Conservation (phyloP, 768 basidiomycete genomes). For the Suillus lakei region DNA sequence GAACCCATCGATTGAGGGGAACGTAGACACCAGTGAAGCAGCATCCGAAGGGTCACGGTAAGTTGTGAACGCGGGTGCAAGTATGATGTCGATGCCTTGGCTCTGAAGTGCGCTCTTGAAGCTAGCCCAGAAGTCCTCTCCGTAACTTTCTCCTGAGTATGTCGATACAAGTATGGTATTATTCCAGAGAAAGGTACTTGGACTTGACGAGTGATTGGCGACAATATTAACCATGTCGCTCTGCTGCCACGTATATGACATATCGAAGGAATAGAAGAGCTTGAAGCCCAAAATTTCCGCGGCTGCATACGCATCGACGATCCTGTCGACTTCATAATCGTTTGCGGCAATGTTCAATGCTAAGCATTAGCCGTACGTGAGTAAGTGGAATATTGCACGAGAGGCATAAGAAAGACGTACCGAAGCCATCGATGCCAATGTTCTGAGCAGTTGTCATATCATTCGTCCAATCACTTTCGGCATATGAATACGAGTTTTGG, state of each 20-base stretch:
- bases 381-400: background rate
- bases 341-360: constrained; percentile 30
- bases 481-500: constrained; percentile 28
- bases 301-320: constrained; percentile 40
- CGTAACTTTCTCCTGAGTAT: constrained; percentile 41
- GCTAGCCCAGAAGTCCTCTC: constrained; percentile 28
- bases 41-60: constrained; percentile 29
- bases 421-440: constrained; percentile 21
- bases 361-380: constrained; percentile 9
- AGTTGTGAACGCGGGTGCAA: constrained; percentile 36
- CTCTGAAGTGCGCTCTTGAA: constrained; percentile 15
- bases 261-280: constrained; percentile 40
- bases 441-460: constrained; percentile 27
- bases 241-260: constrained; percentile 35
- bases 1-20: constrained; percentile 33
- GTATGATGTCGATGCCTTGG: constrained; percentile 33
- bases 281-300: constrained; percentile 39
- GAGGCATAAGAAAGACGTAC: constrained; percentile 12
- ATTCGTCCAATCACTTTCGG: constrained; percentile 17
- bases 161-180: constrained; percentile 38
- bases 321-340: constrained; percentile 29
- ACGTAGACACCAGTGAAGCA: constrained; percentile 23
- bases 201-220: constrained; percentile 29
- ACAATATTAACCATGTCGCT: constrained; percentile 21
- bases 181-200: constrained; percentile 33